These are phyloP conservation scores for Bombardia bombarda DNA, from an alignment of 495 filamentous ascomycete genomes.

Conservation along the genomic window DNA sequence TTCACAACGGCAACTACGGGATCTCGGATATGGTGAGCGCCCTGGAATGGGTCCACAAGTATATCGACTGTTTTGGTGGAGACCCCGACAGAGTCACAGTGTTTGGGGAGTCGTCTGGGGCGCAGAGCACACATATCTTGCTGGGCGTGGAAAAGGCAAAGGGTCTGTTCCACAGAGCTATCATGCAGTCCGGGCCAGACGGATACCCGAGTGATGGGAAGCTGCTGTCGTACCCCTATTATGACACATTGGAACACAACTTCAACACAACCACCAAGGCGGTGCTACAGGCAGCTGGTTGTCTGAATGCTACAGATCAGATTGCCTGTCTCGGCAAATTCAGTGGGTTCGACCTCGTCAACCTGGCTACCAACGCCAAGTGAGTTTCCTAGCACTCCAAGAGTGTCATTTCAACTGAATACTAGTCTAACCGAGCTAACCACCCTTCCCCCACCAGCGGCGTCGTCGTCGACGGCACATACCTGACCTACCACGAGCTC, in stretches of 20 bases:
- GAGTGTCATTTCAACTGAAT: neutral
- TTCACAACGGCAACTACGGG: constrained; percentile 25
- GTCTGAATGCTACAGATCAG: constrained; percentile 17
- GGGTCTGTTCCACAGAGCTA: constrained; percentile 34
- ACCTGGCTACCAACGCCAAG: constrained; percentile 23
- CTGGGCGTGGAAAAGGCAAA: constrained; percentile 30
- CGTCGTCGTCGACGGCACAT: constrained; percentile 29
- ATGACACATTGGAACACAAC: constrained; percentile 25
- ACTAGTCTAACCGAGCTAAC: too few species aligned
- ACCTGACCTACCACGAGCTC: constrained; percentile 20
- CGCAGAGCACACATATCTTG: constrained; percentile 17
- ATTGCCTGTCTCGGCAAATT: constrained; percentile 28
- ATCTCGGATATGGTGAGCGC: constrained; percentile 22
- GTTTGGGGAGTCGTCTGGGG: constrained; percentile 49
- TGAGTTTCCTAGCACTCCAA: constrained; percentile 5
- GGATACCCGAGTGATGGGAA: constrained; percentile 20
- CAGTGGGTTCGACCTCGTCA: constrained; percentile 25
- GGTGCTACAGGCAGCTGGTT: constrained; percentile 24
- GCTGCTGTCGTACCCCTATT: constrained; percentile 15
- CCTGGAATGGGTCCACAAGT: constrained; percentile 56
- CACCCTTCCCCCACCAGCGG: constrained; percentile 6
- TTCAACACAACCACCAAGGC: constrained; percentile 20
- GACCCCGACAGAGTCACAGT: constrained; percentile 54
- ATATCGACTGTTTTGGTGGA: constrained; percentile 60
- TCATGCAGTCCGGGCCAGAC: constrained; percentile 31